Base-by-base conservation (phyloP, 345 rosid genomes). In the Populus alba region DNA sequence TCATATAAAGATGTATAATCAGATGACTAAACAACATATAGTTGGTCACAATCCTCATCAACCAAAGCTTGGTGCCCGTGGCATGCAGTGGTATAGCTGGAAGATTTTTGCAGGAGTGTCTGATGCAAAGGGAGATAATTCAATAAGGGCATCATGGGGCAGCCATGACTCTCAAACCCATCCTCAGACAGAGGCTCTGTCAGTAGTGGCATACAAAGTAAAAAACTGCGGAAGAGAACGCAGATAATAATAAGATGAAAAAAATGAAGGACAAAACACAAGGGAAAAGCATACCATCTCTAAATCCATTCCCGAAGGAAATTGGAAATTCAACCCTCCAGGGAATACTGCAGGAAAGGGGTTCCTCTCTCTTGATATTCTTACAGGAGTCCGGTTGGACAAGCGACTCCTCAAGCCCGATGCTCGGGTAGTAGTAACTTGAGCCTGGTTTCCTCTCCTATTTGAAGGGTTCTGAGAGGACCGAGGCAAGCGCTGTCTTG, bases 231-330 rank as follows among this genome's bases (percentile, higher is more conserved):
- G 37, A 68, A 70, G 27, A 37, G 31, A 74, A 66, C 17, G 67
- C 61, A 1, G 55, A 77, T 39, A 35, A 47, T n/a, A 49, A 16
- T n/a, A 31, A 33, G 16, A 23, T 4, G 15, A 23, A 6, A 38
- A 9, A 17, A 68, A 41, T 55, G 27, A 70, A 29, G 31, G 71
- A 67, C 27, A 71, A 61, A 76, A 39, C 8, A 68, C 4, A 38
- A 16, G 13, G 23, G 23, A 39, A 38, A 35, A 67, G 20, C 70
- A 67, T 95, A 95, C 99, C 97, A 76, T 81, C 45, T 92, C 97
- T 27, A 92, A 63, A 78, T 85, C 91, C 98, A 92, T 90, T 77
- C 79, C 83, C 78, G 75, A 72, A 76, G 96, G 90, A 83, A 93
- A 95, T n/a, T 70, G 89, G 73, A 90, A 77, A 81, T 88, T 85